These are phyloP conservation scores for Trichoderma koningii DNA, from an alignment of 2,329 filamentous ascomycete species.

Conservation along the genomic window DNA sequence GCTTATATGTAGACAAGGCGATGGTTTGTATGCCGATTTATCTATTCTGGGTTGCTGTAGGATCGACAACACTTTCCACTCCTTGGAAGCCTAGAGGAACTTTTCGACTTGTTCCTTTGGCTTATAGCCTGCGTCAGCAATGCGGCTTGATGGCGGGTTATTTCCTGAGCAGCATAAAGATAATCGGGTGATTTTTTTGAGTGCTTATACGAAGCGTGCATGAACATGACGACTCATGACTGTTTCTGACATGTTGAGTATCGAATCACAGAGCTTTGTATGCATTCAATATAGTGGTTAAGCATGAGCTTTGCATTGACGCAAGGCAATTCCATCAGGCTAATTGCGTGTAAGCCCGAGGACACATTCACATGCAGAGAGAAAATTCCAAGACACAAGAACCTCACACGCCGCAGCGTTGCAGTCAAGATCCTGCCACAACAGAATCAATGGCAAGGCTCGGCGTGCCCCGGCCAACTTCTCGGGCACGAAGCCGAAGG, in stretches of 20 bases:
- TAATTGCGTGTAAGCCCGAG: no score
- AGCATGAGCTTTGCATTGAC: background rate
- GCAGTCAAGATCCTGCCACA: no score
- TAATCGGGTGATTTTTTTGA: background rate
- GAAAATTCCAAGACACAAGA: no score
- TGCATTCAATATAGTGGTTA: background rate
- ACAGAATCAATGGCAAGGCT: no score
- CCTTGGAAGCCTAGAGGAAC: background rate
- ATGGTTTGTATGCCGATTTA: background rate
- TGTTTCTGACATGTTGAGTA: no score
- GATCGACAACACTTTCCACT: background rate
- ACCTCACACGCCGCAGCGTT: no score
- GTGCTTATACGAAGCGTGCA: background rate
- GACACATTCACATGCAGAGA: no score
- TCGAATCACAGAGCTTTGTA: no score
- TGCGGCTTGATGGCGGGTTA: background rate
- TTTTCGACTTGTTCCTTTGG: background rate
- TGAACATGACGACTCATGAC: background rate
- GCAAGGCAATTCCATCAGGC: no score
- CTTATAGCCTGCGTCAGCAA: background rate
- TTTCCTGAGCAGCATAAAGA: background rate
- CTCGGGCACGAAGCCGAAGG: no score
- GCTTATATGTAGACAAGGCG: background rate
- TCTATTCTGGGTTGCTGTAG: background rate
- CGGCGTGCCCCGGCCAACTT: no score